A percentile compares a stretch with the other conserved stretches of the same genome.
Evolutionary conservation across 495 filamentous ascomycete genomes (phyloP).

Genomic region (Aspergillus hancockii): DNA sequence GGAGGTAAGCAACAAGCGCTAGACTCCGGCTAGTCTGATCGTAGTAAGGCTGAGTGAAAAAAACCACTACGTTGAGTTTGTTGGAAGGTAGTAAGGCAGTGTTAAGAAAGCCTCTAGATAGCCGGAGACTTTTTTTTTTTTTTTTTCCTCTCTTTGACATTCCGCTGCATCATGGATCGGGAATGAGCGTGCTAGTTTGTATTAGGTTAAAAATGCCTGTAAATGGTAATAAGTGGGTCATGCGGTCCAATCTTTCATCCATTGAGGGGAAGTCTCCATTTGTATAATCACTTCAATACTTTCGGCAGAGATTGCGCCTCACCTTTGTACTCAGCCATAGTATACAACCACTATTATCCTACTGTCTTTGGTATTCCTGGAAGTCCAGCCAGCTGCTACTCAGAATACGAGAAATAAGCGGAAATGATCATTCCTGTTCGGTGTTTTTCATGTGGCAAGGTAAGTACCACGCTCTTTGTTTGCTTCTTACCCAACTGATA

Average conservation of each 20-base stretch:
- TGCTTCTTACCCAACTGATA: slow-evolving; percentile 16
- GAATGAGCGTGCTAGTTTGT: not conserved
- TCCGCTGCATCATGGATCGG: not conserved
- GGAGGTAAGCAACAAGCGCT: slow-evolving; percentile 2
- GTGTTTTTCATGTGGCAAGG: slow-evolving; percentile 99
- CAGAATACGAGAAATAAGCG: slow-evolving; percentile 22
- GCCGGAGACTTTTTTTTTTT: not conserved
- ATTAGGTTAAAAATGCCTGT: not conserved
- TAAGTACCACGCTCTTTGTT: slow-evolving; percentile 36
- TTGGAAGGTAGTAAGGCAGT: not conserved
- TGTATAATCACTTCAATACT: not conserved
- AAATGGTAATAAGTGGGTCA: slow-evolving; percentile 5
- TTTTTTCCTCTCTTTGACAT: not conserved
- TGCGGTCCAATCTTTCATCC: slow-evolving; percentile 3
- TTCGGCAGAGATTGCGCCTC: not conserved
- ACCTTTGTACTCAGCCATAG: not conserved
- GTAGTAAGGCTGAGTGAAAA: not conserved
- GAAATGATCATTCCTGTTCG: slow-evolving; percentile 96
- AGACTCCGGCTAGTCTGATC: not conserved
- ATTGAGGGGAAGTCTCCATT: not conserved
- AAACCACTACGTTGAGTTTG: not conserved
- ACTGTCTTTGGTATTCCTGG: not conserved
- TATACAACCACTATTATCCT: not conserved
- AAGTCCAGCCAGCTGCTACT: not conserved
- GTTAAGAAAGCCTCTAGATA: not conserved